phyloP scores from a whole-genome alignment of 495 filamentous ascomycete genomes.

The Penicillium malachiteum region DNA sequence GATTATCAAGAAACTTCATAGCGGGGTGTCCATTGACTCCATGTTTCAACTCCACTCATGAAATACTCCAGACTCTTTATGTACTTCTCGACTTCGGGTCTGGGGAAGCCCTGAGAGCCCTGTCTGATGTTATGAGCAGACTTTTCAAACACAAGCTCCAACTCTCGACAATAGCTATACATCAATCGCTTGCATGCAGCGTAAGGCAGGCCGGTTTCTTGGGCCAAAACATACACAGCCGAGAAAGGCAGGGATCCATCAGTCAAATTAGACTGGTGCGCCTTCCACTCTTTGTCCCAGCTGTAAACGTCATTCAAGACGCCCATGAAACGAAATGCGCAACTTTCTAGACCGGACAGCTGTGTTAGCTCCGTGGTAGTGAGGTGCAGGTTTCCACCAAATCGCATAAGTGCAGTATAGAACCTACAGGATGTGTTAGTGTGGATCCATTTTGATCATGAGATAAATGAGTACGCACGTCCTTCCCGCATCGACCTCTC shows the following conservation, averaged over 20 bases:
- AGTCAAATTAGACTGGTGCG: slow-evolving; percentile 10
- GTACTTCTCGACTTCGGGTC: slow-evolving; percentile 17
- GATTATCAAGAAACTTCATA: no score
- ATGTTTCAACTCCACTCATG: slow-evolving; percentile 23
- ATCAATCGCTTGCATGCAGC: slow-evolving; percentile 20
- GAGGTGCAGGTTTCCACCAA: slow-evolving; percentile 16
- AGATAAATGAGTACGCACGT: slow-evolving; percentile 4
- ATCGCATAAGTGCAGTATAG: slow-evolving; percentile 23
- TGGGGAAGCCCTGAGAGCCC: not conserved
- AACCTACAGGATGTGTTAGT: slow-evolving; percentile 6
- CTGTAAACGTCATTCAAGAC: slow-evolving; percentile 26
- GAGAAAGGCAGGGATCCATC: slow-evolving; percentile 24
- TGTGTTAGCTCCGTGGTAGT: slow-evolving; percentile 4
- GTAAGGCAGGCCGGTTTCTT: slow-evolving; percentile 20
- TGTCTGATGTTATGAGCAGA: slow-evolving; percentile 1
- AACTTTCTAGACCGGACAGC: slow-evolving; percentile 10
- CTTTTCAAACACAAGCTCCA: slow-evolving; percentile 14
- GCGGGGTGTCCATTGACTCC: slow-evolving; percentile 26
- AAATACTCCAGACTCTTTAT: slow-evolving; percentile 20
- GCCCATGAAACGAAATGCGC: slow-evolving; percentile 19
- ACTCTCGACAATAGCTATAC: slow-evolving; percentile 20
- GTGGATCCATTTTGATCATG: no score
- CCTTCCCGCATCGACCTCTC: slow-evolving; percentile 22
- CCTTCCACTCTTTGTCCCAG: slow-evolving; percentile 24
- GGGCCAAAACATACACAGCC: slow-evolving; percentile 18